Percentiles rank a stretch among this genome's conserved stretches.
Evolutionary conservation across 1,284 basidiomycete genomes (phyloP).

Genomic region (Microbotryum silenes-acaulis): DNA sequence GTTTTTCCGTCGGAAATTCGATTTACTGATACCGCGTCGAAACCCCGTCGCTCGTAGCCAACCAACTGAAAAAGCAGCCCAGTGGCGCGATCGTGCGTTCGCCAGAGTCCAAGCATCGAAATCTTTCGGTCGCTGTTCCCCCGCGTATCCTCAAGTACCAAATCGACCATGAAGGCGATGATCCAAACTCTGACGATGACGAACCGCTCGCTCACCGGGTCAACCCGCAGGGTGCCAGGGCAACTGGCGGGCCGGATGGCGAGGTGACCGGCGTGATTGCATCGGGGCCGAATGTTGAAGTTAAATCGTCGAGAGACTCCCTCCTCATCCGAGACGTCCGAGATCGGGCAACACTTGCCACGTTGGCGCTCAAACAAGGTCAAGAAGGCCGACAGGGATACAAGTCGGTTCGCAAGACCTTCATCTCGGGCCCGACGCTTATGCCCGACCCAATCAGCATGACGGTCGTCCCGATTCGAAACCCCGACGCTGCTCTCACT

Average conservation of each 20-base stretch:
- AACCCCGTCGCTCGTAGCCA: too few relatives aligned
- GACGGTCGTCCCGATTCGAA: slow-evolving; percentile 2
- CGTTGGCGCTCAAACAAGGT: slow-evolving; percentile 3
- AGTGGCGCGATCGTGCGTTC: too few relatives aligned
- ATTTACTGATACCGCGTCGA: too few relatives aligned
- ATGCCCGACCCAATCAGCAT: background rate
- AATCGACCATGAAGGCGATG: too few relatives aligned
- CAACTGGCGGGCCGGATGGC: background rate
- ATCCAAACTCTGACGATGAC: background rate
- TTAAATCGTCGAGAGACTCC: background rate
- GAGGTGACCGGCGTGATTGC: background rate
- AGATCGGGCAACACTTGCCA: slow-evolving; percentile 1
- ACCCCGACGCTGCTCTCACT: background rate
- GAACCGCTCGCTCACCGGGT: background rate
- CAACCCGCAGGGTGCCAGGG: background rate
- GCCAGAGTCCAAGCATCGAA: too few relatives aligned
- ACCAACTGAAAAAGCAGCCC: too few relatives aligned
- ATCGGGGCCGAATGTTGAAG: background rate
- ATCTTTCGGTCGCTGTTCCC: too few relatives aligned
- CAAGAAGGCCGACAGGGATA: background rate
- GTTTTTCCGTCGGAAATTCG: too few relatives aligned
- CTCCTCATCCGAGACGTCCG: slow-evolving; percentile 4
- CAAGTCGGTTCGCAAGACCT: background rate
- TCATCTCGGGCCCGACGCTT: slow-evolving; percentile 2
- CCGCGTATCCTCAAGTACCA: too few relatives aligned